Base-by-base conservation (phyloP, 768 basidiomycete species). In the Lentinula lateritia region DNA sequence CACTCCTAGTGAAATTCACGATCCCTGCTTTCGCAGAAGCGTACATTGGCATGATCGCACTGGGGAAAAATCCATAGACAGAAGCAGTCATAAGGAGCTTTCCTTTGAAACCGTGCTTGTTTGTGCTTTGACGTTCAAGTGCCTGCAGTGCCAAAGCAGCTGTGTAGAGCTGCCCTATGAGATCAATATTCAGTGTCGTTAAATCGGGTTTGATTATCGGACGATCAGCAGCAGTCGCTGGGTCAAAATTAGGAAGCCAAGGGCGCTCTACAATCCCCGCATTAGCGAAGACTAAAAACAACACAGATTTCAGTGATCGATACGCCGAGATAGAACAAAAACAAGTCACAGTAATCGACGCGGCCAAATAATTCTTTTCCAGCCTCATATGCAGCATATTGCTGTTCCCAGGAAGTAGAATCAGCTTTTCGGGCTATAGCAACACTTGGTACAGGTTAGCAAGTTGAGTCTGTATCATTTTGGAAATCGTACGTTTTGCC, bases 131-230 rank as follows among this genome's bases (percentile, higher is more conserved):
- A 13, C 66, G 62, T 58, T 67, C 66, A 38, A 67, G 66, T 9
- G 63, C 64, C 42, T 67, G 66, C 13, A 67, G 50, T 4, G 66
- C 66, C 13, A 67, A 62, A 45, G 66, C 53, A 2, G 66, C 66
- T 20, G 66, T 67, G 61, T 67, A 61, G 18, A 67, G 42, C 41
- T 66, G 66, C 12, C 66, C 66, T 20, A 55, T 64, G 12, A 67
- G 61, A 39, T 67, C 63, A 16, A 66, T 64, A 23, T 64, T 42
- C 1, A 62, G 42, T 1, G 66, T 67, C 0, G 45, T 32, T 20
- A 62, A 58, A 35, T 67, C 53, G 2, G 66, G 66, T 35, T 67
- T 67, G 28, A 52, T 52, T 13, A 67, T 45, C 0, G 66, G 63
- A 20, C 62, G 63, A 1, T 56, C 54, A 10, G 61, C 32, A 2